Base-by-base conservation (phyloP, 805 yeast species). In the Cyberlindnera japonica region DNA sequence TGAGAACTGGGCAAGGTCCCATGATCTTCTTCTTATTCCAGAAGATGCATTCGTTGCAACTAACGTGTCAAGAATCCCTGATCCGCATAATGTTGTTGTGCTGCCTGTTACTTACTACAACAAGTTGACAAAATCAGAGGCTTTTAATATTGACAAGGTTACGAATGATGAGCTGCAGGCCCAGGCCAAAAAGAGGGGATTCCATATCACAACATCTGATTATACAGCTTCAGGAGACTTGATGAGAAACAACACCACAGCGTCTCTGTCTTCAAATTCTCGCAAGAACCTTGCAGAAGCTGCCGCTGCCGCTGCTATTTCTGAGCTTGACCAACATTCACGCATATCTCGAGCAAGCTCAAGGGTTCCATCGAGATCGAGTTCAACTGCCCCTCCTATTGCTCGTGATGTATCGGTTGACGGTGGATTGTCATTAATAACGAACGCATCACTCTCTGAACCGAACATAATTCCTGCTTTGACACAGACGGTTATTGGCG, bases 401-500 rank as follows among this genome's bases (percentile, higher is more conserved):
- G 35, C 36, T 18, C 58, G 56, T 33, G 53, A 51, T 24, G 31
- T 46, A 11, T 61, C 68, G 7, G 45, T 63, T 34, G 61, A 58
- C 40, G 67, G 68, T 30, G 67, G 63, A 9, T 40, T 65, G 6
- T 65, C 65, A 18, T 49, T 59, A 44, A 65, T 78, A 41, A 81
- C 89, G 0, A 71, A 74, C 55, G 81, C 79, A 7, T 80, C 88
- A 0, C 64, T 79, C 36, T 77, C 82, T 1, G 85, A 80, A 49
- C 76, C 77, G 35, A 78, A 80, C 31, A 85, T 85, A 74, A 80
- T 84, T 50, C 88, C 88, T 3, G 90, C 91, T 2, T 76, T 91
- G 41, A 84, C 97, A 0, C 97, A 91, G 63, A 85, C 93, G 4
- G 89, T 91, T 32, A 84, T 90, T 61, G 99, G 99, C 38, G 98